phyloP scores from a whole-genome alignment of 1,284 basidiomycete genomes.

The Rhodotorula sp. region DNA sequence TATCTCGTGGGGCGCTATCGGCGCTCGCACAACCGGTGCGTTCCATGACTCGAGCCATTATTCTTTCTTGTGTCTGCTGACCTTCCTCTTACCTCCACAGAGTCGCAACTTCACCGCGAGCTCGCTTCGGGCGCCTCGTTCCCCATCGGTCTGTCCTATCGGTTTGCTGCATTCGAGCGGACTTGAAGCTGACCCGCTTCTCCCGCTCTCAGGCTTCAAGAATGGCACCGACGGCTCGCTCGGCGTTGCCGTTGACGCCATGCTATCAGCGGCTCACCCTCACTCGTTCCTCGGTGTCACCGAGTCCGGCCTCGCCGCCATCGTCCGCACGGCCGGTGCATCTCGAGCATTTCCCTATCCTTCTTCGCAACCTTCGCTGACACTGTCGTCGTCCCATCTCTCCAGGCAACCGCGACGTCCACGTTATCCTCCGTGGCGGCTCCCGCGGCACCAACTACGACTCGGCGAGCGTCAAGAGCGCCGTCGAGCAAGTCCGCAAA shows the following conservation, averaged over 20 bases:
- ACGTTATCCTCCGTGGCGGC: conserved; percentile 90
- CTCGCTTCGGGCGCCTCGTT: conserved; percentile 85
- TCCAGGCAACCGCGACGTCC: conserved; percentile 64
- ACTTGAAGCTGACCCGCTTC: neutral
- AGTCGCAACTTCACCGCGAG: conserved; percentile 89
- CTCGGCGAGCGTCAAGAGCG: conserved; percentile 70
- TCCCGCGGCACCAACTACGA: conserved; percentile 82
- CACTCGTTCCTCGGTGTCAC: conserved; percentile 99
- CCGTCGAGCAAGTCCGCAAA: conserved; percentile 67
- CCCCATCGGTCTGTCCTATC: conserved; percentile 60
- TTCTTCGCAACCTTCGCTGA: too few species aligned
- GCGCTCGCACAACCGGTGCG: conserved; percentile 80
- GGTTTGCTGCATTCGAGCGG: neutral
- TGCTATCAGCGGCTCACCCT: conserved; percentile 85
- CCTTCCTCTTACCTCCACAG: conserved; percentile 7
- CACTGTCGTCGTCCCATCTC: too few species aligned
- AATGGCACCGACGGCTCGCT: conserved; percentile 95
- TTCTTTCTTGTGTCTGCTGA: neutral
- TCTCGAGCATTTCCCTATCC: neutral
- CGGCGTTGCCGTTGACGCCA: conserved; percentile 83
- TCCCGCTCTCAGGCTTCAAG: conserved; percentile 73
- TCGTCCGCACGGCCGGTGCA: conserved; percentile 93
- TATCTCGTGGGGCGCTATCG: conserved; percentile 95
- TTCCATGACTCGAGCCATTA: neutral
- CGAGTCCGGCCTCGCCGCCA: conserved; percentile 85